phyloP scores from a whole-genome alignment of 108 stramenopile species.

The Cyclotella choctawhatcheeana region DNA sequence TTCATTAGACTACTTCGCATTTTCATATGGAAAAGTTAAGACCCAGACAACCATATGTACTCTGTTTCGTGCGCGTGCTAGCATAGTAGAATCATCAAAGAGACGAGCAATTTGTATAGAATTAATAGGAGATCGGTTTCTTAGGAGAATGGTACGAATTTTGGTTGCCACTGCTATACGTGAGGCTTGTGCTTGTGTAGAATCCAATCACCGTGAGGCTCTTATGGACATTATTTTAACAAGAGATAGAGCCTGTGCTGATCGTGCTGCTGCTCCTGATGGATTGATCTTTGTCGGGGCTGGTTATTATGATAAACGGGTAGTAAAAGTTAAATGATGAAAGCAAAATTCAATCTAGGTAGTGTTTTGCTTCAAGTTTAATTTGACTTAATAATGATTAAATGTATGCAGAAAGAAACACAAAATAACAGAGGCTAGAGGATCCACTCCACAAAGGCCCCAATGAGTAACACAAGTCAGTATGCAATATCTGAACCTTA shows the following conservation, averaged over 20 bases:
- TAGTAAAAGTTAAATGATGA: too few species aligned
- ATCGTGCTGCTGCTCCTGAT: conserved; percentile 65
- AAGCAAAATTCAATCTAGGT: too few species aligned
- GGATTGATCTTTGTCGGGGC: conserved; percentile 77
- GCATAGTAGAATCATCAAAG: conserved; percentile 38
- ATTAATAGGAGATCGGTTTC: conserved; percentile 77
- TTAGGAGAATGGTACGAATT: conserved; percentile 81
- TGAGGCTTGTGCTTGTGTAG: conserved; percentile 36
- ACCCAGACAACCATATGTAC: conserved; percentile 67
- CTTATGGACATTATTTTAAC: conserved; percentile 49
- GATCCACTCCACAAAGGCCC: conserved; percentile 2
- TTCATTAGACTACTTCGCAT: conserved; percentile 62
- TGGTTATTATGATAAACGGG: conserved; percentile 7
- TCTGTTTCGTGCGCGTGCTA: conserved; percentile 62
- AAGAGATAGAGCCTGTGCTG: conserved; percentile 47
- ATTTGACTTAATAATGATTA: neutral
- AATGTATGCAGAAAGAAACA: neutral
- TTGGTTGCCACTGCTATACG: conserved; percentile 65
- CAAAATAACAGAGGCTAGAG: neutral
- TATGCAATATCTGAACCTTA: conserved; percentile 34
- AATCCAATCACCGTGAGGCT: conserved; percentile 9
- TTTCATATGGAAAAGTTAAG: conserved; percentile 79
- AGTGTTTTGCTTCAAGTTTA: too few species aligned
- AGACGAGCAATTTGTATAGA: conserved; percentile 66
- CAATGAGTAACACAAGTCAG: neutral